Conservation (phyloP, 83 land plant species). For the Picea engelmannii region DNA sequence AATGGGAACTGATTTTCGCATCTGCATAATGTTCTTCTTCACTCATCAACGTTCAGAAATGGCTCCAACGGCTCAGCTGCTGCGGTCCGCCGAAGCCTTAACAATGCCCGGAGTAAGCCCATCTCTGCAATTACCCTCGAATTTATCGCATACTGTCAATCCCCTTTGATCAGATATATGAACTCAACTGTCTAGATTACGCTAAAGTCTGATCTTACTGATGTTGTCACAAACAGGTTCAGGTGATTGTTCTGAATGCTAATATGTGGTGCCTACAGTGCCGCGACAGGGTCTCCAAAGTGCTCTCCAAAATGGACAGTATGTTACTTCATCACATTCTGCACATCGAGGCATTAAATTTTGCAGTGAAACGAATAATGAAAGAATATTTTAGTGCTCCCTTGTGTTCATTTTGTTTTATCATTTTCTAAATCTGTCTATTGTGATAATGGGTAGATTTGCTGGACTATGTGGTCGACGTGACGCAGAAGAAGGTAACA, state of each 20-base stretch:
- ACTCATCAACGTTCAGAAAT: neutral
- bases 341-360: too few species aligned
- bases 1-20: neutral
- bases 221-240: neutral
- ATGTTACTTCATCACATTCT: neutral
- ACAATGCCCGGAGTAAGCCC: neutral
- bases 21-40: neutral
- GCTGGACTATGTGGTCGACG: conserved; percentile 1
- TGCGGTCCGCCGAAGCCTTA: neutral
- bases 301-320: neutral
- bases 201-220: neutral
- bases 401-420: too few species aligned
- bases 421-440: neutral
- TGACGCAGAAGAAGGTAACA: neutral
- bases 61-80: neutral
- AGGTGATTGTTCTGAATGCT: conserved; percentile 5
- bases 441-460: neutral
- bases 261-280: neutral
- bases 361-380: too few species aligned
- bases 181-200: too few species aligned
- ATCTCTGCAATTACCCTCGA: neutral
- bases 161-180: too few species aligned
- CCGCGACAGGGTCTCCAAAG: too few species aligned
- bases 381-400: too few species aligned
- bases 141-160: too few species aligned